Evolutionary conservation across 768 basidiomycete species (phyloP), one percentile per base, ranked within the genome.

Genomic region (Naganishia onofrii): DNA sequence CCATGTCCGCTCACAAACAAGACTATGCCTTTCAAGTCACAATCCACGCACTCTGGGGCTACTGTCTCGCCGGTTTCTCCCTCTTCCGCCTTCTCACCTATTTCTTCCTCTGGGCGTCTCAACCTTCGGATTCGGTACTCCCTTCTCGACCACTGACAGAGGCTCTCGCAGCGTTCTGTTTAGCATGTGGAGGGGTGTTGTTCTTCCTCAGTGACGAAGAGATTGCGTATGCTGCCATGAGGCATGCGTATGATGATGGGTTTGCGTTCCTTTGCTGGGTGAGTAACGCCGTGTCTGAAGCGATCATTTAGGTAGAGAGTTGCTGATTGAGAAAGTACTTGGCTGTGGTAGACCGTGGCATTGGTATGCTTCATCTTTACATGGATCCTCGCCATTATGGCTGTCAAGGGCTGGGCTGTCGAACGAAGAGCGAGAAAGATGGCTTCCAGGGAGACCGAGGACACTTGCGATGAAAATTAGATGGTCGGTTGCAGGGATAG

Each of bases 131-230:
- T 26, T 92, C 91, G 1, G 84, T 89, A n/a, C 85, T 92, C 17
- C 95, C 95, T 1, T 91, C 90, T 17, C 87, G 93, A 10, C 95
- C 95, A 6, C 95, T 94, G 0, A 94, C 94, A 0, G 95, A 98
- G 83, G 89, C 89, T 6, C 82, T 98, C 48, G 91, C 89, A 19
- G 86, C 90, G 70, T 91, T 97, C 81, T 90, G 90, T 82, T 84
- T 94, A 60, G 86, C 93, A 8, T 89, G 89, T 67, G 94, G 94
- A 55, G 95, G 95, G 12, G 79, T 97, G 69, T 85, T 88, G 60
- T 97, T 97, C 82, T 91, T 94, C 80, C 86, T 93, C 70, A 92
- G 90, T 42, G 89, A 89, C 9, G 93, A 97, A 81, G 92, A 95
- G 75, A 79, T 97, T 26, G 90, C 91, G 3, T 86, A 91, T 71